Percentiles rank a stretch among this genome's conserved stretches.
phyloP scores from a whole-genome alignment of 371 early-diverging fungal genomes.

The Sporodiniella umbellata region DNA sequence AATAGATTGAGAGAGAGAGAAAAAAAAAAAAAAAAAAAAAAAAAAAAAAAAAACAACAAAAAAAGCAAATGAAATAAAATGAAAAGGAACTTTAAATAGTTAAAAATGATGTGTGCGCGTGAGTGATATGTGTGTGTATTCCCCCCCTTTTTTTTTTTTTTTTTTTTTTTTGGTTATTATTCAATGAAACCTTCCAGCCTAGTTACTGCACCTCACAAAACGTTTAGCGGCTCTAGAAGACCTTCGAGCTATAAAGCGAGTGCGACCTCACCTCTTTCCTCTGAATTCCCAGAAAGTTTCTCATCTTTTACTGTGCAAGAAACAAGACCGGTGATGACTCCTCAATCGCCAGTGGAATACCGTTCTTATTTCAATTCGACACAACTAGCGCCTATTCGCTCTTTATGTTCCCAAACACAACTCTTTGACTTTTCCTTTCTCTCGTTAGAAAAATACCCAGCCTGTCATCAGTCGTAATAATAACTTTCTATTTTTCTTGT shows the following conservation, averaged over 20 bases:
- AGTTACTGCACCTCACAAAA: conserved; percentile 36
- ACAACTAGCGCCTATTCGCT: conserved; percentile 43
- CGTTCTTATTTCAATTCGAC: conserved; percentile 30
- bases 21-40: conserved; percentile 9
- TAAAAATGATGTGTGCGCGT: conserved; percentile 3
- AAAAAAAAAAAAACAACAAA: conserved; percentile 9
- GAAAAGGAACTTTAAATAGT: conserved; percentile 14
- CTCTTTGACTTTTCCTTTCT: conserved; percentile 36
- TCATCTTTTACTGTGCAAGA: conserved; percentile 5
- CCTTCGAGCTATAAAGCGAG: conserved; percentile 18
- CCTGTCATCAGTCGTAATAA: conserved; percentile 43
- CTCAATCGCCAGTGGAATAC: conserved; percentile 10
- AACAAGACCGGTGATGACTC: not conserved
- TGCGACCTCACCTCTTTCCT: conserved; percentile 14
- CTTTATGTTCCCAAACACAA: conserved; percentile 36
- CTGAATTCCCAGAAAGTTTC: conserved; percentile 31
- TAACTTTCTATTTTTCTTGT: not conserved
- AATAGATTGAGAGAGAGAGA: not conserved
- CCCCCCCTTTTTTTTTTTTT: conserved; percentile 2
- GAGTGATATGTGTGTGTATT: not conserved
- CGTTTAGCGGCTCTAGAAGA: conserved; percentile 23
- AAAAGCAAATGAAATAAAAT: conserved; percentile 4
- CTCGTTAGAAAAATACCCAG: conserved; percentile 45
- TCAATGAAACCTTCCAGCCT: not conserved
- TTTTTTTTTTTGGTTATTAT: conserved; percentile 5